phyloP scores from a whole-genome alignment of 1,284 basidiomycete species.

The Marasmius sp. region DNA sequence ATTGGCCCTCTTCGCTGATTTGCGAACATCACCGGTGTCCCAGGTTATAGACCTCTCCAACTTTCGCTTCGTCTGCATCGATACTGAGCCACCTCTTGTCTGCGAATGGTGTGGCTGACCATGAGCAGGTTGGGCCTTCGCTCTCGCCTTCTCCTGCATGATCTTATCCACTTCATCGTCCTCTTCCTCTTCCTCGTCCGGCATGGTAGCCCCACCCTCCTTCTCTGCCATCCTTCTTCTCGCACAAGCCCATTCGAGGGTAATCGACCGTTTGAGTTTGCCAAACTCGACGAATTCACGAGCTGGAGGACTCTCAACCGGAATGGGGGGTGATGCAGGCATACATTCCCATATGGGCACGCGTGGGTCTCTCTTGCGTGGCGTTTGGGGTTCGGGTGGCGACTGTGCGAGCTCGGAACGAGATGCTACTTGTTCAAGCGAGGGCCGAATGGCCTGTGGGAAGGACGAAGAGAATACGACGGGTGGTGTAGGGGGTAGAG shows the following conservation, averaged over 20 bases:
- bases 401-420: slow-evolving; percentile 49
- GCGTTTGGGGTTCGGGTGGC: slow-evolving; percentile 40
- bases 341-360: slow-evolving; percentile 62
- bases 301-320: slow-evolving; percentile 48
- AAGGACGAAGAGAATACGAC: slow-evolving; percentile 23
- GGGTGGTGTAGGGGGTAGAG: slow-evolving; percentile 23
- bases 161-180: slow-evolving; percentile 25
- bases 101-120: not conserved
- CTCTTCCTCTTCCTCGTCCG: slow-evolving; percentile 23
- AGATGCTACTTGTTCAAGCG: slow-evolving; percentile 62
- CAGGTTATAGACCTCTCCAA: not conserved
- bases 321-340: slow-evolving; percentile 64
- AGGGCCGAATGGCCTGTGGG: slow-evolving; percentile 31
- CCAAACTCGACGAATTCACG: slow-evolving; percentile 54
- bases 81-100: not conserved
- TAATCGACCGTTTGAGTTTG: slow-evolving; percentile 43
- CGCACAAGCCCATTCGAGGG: slow-evolving; percentile 75
- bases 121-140: slow-evolving; percentile 29
- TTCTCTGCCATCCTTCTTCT: slow-evolving; percentile 44
- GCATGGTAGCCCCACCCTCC: slow-evolving; percentile 20
- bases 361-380: slow-evolving; percentile 23
- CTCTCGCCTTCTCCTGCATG: not conserved
- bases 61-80: not conserved
- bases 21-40: not conserved
- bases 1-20: slow-evolving; percentile 3